Evolutionary conservation across 2,329 filamentous ascomycete genomes (phyloP), one percentile per base, ranked within the genome.

Genomic region (Fonsecaea multimorphosa): DNA sequence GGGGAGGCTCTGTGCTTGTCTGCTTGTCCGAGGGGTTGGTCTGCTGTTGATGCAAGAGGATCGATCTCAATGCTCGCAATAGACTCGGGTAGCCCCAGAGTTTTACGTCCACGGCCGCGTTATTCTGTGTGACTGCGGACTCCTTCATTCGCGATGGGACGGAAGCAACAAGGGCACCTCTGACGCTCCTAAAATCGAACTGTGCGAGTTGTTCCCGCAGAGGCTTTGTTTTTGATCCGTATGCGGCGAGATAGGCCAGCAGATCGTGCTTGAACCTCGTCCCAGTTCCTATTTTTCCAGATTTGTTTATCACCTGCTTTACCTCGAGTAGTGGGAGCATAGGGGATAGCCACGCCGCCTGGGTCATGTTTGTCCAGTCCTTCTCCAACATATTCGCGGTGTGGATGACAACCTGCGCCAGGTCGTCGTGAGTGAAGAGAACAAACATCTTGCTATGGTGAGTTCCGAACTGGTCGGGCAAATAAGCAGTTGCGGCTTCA

Each of bases 371-470:
- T 1, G 83, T 85, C 93, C 93, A 97, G 76, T 97, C 93, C 62
- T 89, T 87, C 3, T 84, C 74, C n/a, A 96, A 94, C 89, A 96
- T 92, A 72, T 97, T 97, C 19, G 93, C 92, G 0, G 93, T 97
- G 72, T 96, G 91, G 32, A 97, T 93, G 63, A 96, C 78, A 5
- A 97, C 80, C 54, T 96, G 90, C 0, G 89, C 91, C 0, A 84
- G 86, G 68, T 90, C 87, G 74, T 96, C 92, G 75, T 91, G 88
- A 4, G 91, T 85, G 67, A 96, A 82, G 3, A 96, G 77, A n/a
- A 96, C 81, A 77, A 96, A 86, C 91, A 96, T 95, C 77, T 96
- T 95, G 12, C 90, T 84, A 73, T 89, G 92, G 76, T 97, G 93
- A 0, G 92, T 97, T 2, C 93, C 93, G 74, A 93, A 96, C 69